Evolutionary conservation across 331 rosid species (phyloP), one percentile per base, ranked within the genome.

Genomic region (Quercus tomentella): DNA sequence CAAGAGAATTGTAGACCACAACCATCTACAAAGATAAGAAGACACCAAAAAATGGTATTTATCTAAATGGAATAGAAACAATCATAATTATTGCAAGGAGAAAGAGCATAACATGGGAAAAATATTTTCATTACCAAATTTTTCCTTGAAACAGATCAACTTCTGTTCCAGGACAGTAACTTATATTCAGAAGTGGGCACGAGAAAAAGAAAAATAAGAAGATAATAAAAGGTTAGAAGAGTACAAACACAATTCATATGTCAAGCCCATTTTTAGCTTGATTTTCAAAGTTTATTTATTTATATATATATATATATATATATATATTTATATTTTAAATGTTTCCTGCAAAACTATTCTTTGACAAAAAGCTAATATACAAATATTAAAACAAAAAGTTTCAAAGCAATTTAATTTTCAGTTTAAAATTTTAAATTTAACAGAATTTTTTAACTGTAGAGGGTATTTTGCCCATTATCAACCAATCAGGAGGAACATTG

Each of bases 131-230:
- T 78, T 74, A 91, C 99, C 98, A 93, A 80, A 72, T 72, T 82
- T 82, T 91, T 56, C 93, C 98, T 79, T 84, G 70, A 58, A 96
- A 91, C 66, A 95, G 81, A 78, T 82, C 83, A 76, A 82, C 80
- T 93, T 91, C 99, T 79, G 98, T 90, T 69, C 96, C 85, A 72
- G 98, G 97, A 79, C 98, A 95, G 71, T 89, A 90, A 83, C 90
- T 95, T 86, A 95, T 82, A 87, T 91, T 95, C 81, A 95, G 81
- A 82, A 94, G 97, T 57, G 92, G 96, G 83, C 98, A 94, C 97
- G 91, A 88, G 6, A 74, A 83, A 78, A 73, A 61, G 56, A 71
- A 74, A 58, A 81, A 74, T 73, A 26, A 74, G 7, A 72, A 66
- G 55, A 25, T 76, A 75, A 75, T 60, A 56, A 57, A 26, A 45